Evolutionary conservation across 139 green algal species (phyloP).

Genomic region (Diplosphaera chodatii): DNA sequence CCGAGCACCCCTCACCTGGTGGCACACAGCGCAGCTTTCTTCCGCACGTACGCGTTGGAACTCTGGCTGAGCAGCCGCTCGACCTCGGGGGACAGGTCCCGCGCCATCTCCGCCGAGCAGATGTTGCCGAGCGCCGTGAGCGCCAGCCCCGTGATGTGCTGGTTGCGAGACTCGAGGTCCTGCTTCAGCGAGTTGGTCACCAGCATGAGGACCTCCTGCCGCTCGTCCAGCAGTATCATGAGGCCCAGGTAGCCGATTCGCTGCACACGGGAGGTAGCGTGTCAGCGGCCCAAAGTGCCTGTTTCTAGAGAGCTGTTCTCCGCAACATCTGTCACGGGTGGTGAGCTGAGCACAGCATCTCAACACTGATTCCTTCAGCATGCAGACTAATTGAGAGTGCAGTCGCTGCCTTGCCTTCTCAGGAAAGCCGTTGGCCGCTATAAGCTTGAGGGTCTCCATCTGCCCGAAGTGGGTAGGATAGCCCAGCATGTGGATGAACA

Average conservation of each 20-base stretch:
- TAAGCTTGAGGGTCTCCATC: constrained; percentile 99
- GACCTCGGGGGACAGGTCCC: constrained; percentile 92
- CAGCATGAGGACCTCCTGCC: constrained; percentile 99
- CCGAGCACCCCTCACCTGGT: too few species aligned
- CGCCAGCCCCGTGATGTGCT: constrained; percentile 87
- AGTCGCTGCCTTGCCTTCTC: constrained; percentile 87
- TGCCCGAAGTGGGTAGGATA: constrained; percentile 99
- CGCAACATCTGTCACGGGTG: too few species aligned
- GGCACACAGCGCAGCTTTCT: constrained; percentile 89
- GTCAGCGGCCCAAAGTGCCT: too few species aligned
- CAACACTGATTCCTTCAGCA: too few species aligned
- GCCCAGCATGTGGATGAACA: constrained; percentile 99
- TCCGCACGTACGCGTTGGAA: constrained; percentile 81
- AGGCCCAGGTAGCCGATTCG: constrained; percentile 96
- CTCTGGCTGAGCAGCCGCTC: constrained; percentile 66
- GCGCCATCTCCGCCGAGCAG: constrained; percentile 91
- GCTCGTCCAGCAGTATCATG: constrained; percentile 96
- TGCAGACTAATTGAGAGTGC: too few species aligned
- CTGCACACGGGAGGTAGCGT: constrained; percentile 41
- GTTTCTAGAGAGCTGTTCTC: too few species aligned
- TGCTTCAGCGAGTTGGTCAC: constrained; percentile 99
- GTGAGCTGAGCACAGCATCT: too few species aligned
- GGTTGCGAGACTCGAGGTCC: constrained; percentile 76
- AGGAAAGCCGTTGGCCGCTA: constrained; percentile 70
- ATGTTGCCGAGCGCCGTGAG: constrained; percentile 95